Percentiles rank a stretch among this genome's conserved stretches.
These are phyloP conservation scores for Erodium maritimum DNA, from an alignment of 345 rosid species.

Conservation along the genomic window DNA sequence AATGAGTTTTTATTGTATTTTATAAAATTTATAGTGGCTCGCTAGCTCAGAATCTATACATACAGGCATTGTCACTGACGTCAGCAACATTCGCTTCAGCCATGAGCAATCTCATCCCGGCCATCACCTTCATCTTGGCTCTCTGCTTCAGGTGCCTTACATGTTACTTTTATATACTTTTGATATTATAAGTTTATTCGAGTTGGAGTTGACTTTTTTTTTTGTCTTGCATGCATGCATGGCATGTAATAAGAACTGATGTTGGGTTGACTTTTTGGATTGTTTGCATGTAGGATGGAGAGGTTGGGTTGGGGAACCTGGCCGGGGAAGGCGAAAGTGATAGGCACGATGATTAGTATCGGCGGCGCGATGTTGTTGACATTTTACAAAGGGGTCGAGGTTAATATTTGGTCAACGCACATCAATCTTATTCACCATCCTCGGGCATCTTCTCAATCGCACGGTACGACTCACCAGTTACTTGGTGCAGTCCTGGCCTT, in stretches of 20 bases:
- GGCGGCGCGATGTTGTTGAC: conserved; percentile 52
- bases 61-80: conserved; percentile 30
- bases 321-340: conserved; percentile 36
- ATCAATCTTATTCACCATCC: conserved; percentile 13
- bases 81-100: conserved; percentile 42
- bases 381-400: conserved; percentile 36
- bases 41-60: conserved; percentile 17
- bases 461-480: not conserved
- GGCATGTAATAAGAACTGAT: too few relatives aligned
- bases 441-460: conserved; percentile 2
- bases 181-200: too few relatives aligned
- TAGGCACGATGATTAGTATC: conserved; percentile 36
- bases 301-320: conserved; percentile 17
- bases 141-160: conserved; percentile 28
- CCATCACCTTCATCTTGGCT: conserved; percentile 35
- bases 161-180: too few relatives aligned
- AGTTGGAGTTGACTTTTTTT: not conserved
- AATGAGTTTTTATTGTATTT: not conserved
- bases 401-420: conserved; percentile 22
- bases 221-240: not conserved
- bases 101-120: conserved; percentile 31
- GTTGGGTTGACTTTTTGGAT: not conserved
- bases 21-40: conserved; percentile 13
- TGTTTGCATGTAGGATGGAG: conserved; percentile 28
- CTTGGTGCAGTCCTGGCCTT: conserved; percentile 23